A percentile compares a stretch with the other conserved stretches of the same genome.
Evolutionary conservation across 345 rosid genomes (phyloP).

Genomic region (Acer yangbiense): DNA sequence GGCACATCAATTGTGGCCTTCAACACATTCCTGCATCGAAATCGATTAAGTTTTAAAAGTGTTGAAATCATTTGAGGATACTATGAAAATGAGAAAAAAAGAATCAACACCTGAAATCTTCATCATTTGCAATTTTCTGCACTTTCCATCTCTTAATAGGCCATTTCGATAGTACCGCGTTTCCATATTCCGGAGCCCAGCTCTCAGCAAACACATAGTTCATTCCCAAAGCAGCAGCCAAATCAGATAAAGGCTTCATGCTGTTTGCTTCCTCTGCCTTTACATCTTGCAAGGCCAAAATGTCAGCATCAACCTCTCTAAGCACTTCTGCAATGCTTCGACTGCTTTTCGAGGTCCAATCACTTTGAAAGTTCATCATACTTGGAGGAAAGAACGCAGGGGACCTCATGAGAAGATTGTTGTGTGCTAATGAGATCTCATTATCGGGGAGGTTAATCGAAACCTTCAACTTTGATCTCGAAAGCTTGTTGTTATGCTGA

Average conservation of each 20-base stretch:
- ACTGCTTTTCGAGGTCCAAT: slow-evolving; percentile 48
- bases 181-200: slow-evolving; percentile 96
- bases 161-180: slow-evolving; percentile 84
- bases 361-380: slow-evolving; percentile 43
- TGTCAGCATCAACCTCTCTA: slow-evolving; percentile 76
- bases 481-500: slow-evolving; percentile 31
- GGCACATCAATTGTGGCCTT: slow-evolving; percentile 83
- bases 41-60: too few relatives aligned
- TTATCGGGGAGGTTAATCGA: slow-evolving; percentile 90
- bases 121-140: slow-evolving; percentile 76
- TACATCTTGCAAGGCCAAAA: slow-evolving; percentile 85
- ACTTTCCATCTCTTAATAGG: slow-evolving; percentile 79
- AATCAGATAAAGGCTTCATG: slow-evolving; percentile 87
- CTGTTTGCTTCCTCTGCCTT: slow-evolving; percentile 84
- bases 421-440: slow-evolving; percentile 82
- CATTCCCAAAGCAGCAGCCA: slow-evolving; percentile 81
- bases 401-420: slow-evolving; percentile 71
- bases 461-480: slow-evolving; percentile 61
- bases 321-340: slow-evolving; percentile 79
- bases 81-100: too few relatives aligned
- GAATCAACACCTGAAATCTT: slow-evolving; percentile 48
- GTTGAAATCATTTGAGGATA: too few relatives aligned
- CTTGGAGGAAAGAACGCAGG: slow-evolving; percentile 78
- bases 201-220: slow-evolving; percentile 86
- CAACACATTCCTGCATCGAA: slow-evolving; percentile 69